Percentiles rank a stretch among this genome's conserved stretches.
Conservation (phyloP, 108 stramenopile species). For the Cyclotella cryptica region DNA sequence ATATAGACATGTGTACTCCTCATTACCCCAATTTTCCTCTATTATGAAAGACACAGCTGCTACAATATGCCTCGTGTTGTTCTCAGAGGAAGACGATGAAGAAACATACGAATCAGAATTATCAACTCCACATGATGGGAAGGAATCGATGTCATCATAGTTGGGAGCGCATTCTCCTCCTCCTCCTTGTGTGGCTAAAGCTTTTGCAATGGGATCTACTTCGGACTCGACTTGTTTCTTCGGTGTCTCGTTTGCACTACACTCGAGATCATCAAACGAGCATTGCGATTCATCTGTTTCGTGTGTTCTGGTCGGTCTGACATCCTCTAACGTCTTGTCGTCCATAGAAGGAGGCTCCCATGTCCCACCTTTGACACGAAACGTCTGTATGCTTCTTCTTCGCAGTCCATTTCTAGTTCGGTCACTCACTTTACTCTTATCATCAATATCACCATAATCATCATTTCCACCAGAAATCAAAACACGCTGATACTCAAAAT, state of each 20-base stretch:
- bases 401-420: conserved; percentile 24
- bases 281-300: not conserved
- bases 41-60: conserved; percentile 64
- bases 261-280: conserved; percentile 13
- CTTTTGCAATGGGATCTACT: conserved; percentile 14
- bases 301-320: not conserved
- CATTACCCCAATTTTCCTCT: conserved; percentile 79
- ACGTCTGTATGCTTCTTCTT: conserved; percentile 44
- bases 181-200: conserved; percentile 12
- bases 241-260: not conserved
- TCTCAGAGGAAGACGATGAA: not conserved
- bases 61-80: conserved; percentile 38
- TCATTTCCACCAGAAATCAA: conserved; percentile 33
- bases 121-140: conserved; percentile 38
- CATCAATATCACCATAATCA: conserved; percentile 22
- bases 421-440: conserved; percentile 4
- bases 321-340: not conserved
- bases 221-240: conserved; percentile 4
- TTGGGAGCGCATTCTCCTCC: conserved; percentile 45
- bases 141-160: conserved; percentile 24
- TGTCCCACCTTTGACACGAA: conserved; percentile 40
- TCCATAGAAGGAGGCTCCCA: not conserved
- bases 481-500: conserved; percentile 58
- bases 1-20: conserved; percentile 83
- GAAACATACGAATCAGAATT: not conserved